phyloP scores from a whole-genome alignment of 305 asterid species.

The Stenogyne calaminthoides region DNA sequence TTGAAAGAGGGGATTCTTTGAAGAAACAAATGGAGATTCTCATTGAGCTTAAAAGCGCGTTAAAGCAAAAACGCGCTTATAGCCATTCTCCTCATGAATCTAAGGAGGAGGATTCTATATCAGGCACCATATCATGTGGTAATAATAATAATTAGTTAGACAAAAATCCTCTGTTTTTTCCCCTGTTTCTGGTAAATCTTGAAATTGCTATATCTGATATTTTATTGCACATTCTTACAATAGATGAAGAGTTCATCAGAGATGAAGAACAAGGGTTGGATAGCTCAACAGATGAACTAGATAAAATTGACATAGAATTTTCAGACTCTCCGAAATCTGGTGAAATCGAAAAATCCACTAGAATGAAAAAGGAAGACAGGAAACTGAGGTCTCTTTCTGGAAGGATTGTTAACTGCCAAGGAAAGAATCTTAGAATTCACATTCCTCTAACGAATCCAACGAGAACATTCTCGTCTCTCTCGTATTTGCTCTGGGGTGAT shows the following conservation, averaged over 20 bases:
- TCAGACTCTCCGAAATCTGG: slow-evolving; percentile 42
- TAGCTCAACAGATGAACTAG: slow-evolving; percentile 36
- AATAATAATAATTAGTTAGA: background rate
- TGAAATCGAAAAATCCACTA: slow-evolving; percentile 46
- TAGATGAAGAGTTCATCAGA: slow-evolving; percentile 67
- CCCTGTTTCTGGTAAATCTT: background rate
- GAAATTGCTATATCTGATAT: background rate
- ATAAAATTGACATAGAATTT: slow-evolving; percentile 31
- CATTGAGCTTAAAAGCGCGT: slow-evolving; percentile 57
- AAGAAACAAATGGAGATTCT: slow-evolving; percentile 85
- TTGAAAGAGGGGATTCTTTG: slow-evolving; percentile 76
- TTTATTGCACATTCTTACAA: background rate
- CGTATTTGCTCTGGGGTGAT: slow-evolving; percentile 86
- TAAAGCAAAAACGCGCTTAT: slow-evolving; percentile 39
- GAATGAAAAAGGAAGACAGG: slow-evolving; percentile 43
- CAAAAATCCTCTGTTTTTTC: slow-evolving; percentile 18
- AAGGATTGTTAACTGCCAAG: slow-evolving; percentile 49
- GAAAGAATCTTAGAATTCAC: slow-evolving; percentile 70
- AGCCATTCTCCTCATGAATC: slow-evolving; percentile 43
- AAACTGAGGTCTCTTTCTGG: slow-evolving; percentile 51
- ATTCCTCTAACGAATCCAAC: slow-evolving; percentile 88
- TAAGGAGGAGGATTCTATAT: slow-evolving; percentile 66
- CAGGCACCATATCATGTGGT: slow-evolving; percentile 88
- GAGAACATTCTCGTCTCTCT: slow-evolving; percentile 71
- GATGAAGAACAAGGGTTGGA: slow-evolving; percentile 58